A percentile compares a stretch with the other conserved stretches of the same genome.
These are phyloP conservation scores for Fraxinus excelsior DNA, from an alignment of 257 asterid species.

Conservation along the genomic window DNA sequence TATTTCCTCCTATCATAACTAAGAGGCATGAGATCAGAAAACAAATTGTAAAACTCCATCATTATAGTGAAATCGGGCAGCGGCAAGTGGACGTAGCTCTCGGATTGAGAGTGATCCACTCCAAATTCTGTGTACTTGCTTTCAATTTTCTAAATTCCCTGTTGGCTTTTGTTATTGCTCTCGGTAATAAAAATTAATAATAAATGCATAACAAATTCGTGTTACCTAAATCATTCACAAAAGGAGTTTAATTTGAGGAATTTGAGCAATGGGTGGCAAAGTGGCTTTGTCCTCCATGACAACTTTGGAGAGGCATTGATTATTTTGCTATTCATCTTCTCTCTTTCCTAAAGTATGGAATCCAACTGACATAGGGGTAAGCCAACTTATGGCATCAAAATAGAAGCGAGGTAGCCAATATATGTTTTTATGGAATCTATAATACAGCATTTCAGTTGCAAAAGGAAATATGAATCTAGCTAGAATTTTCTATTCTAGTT, in stretches of 20 bases:
- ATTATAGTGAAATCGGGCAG: not conserved
- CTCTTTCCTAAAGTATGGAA: not conserved
- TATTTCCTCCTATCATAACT: not conserved
- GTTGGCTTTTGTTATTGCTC: not conserved
- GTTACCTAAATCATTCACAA: no score
- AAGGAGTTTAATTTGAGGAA: not conserved
- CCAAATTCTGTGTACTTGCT: not conserved
- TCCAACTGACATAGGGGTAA: constrained; percentile 3
- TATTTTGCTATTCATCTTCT: not conserved
- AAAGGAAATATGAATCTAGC: constrained; percentile 15
- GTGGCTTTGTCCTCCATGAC: not conserved
- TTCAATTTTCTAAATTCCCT: not conserved
- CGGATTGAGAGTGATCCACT: not conserved
- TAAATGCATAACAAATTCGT: no score
- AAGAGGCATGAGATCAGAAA: not conserved
- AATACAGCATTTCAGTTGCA: constrained; percentile 8
- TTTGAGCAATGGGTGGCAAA: not conserved
- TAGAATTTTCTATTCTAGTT: constrained; percentile 23
- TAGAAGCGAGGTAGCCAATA: constrained; percentile 14
- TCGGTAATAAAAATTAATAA: no score
- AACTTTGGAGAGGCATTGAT: not conserved
- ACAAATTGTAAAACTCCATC: not conserved
- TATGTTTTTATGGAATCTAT: constrained; percentile 8
- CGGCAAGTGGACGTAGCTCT: not conserved
- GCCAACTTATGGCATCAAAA: constrained; percentile 20